phyloP scores from a whole-genome alignment of 805 yeast genomes.

The Myxozyma udenii region DNA sequence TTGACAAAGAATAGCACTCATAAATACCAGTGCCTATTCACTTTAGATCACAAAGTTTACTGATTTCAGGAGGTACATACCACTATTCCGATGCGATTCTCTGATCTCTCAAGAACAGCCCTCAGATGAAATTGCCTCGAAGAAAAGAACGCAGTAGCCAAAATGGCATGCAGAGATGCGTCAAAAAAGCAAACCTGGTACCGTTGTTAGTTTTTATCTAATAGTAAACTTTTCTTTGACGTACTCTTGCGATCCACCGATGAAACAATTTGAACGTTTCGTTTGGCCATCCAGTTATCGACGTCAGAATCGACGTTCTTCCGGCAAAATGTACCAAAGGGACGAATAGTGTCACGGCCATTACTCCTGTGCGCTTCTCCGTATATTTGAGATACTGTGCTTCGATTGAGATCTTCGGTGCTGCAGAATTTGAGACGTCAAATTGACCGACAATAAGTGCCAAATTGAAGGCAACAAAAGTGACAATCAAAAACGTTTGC shows the following conservation, averaged over 20 bases:
- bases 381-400: slow-evolving; percentile 2
- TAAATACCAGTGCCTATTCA: slow-evolving; percentile 40
- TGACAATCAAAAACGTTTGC: slow-evolving; percentile 40
- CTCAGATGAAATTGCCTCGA: not conserved
- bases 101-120: not conserved
- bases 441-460: slow-evolving; percentile 34
- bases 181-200: slow-evolving; percentile 35
- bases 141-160: slow-evolving; percentile 46
- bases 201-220: too few species aligned
- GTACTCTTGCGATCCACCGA: slow-evolving; percentile 57
- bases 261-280: slow-evolving; percentile 62
- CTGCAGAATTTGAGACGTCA: slow-evolving; percentile 6
- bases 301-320: slow-evolving; percentile 66
- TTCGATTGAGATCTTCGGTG: not conserved
- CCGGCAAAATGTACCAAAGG: slow-evolving; percentile 62
- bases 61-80: slow-evolving; percentile 13
- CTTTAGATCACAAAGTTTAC: not conserved
- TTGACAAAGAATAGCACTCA: slow-evolving; percentile 48
- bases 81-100: slow-evolving; percentile 40
- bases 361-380: slow-evolving; percentile 32
- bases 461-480: slow-evolving; percentile 38
- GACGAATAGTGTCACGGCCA: slow-evolving; percentile 44
- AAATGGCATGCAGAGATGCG: slow-evolving; percentile 55
- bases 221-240: slow-evolving; percentile 19
- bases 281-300: slow-evolving; percentile 60